phyloP scores from a whole-genome alignment of 2,329 filamentous ascomycete species.

The Trichoderma asperellum region DNA sequence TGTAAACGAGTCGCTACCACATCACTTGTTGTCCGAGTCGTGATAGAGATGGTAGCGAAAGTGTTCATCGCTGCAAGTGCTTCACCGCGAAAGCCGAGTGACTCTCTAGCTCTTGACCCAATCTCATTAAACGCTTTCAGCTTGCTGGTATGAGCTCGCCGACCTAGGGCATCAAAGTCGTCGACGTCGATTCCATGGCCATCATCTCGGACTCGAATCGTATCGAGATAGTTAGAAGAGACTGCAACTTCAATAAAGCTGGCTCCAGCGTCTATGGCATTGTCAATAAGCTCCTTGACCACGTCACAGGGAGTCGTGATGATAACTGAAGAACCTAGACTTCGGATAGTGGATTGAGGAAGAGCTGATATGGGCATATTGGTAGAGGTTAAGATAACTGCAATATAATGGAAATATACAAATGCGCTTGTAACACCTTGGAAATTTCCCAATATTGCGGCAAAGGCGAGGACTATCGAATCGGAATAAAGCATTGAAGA shows the following conservation, averaged over 20 bases:
- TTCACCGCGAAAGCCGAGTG: constrained; percentile 77
- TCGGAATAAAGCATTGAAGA: neutral
- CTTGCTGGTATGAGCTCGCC: constrained; percentile 74
- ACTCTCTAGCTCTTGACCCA: constrained; percentile 56
- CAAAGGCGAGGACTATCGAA: neutral
- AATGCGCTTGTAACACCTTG: neutral
- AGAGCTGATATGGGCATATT: constrained; percentile 57
- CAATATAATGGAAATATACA: neutral
- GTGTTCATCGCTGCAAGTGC: constrained; percentile 69
- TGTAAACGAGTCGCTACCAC: constrained; percentile 57
- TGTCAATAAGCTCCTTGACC: constrained; percentile 79
- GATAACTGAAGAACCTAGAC: constrained; percentile 63
- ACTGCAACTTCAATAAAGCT: constrained; percentile 67
- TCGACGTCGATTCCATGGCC: constrained; percentile 68
- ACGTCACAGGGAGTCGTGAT: constrained; percentile 64
- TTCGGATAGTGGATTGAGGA: constrained; percentile 53
- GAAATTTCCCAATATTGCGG: neutral
- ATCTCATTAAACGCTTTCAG: constrained; percentile 67
- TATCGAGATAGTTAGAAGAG: constrained; percentile 67
- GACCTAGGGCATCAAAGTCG: constrained; percentile 66
- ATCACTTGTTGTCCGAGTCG: constrained; percentile 66
- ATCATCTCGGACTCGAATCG: constrained; percentile 72
- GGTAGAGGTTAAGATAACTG: neutral
- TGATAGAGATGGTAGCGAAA: constrained; percentile 63
- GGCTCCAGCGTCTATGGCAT: constrained; percentile 73